phyloP scores from a whole-genome alignment of 2,329 filamentous ascomycete species.

The Diaporthe humulicola region DNA sequence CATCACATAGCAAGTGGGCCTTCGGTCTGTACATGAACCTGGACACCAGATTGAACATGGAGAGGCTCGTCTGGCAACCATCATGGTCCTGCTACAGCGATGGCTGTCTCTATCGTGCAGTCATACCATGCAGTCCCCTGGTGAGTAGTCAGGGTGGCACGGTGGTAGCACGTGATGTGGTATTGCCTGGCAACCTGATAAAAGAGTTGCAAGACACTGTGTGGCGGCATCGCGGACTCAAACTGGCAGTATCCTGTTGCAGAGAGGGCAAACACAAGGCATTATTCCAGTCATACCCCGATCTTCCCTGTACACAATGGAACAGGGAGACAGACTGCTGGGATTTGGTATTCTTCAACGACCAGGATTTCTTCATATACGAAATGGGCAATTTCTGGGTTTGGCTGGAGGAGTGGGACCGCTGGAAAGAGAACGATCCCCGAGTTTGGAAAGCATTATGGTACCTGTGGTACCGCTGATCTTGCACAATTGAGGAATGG shows the following conservation, averaged over 20 bases:
- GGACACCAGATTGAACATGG: background rate
- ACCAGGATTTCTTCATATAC: background rate
- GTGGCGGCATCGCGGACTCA: background rate
- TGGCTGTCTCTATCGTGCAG: too few species aligned
- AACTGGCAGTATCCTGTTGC: background rate
- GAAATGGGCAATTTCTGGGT: background rate
- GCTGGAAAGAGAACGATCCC: background rate
- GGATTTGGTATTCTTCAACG: background rate
- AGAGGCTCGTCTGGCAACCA: background rate
- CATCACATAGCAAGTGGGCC: too few species aligned
- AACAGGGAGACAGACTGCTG: background rate
- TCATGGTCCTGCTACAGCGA: too few species aligned
- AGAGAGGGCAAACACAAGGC: background rate
- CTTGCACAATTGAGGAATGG: too few species aligned
- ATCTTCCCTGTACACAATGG: background rate
- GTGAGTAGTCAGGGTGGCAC: too few species aligned
- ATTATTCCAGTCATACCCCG: background rate
- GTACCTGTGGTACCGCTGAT: too few species aligned
- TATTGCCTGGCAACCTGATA: background rate
- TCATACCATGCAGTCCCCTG: too few species aligned
- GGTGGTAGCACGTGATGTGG: background rate
- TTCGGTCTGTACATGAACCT: background rate
- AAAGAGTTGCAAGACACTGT: background rate
- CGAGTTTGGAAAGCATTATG: too few species aligned
- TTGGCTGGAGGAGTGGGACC: too few species aligned